Evolutionary conservation across 2,329 filamentous ascomycete species (phyloP).

Genomic region (Calonectria fujianensis): DNA sequence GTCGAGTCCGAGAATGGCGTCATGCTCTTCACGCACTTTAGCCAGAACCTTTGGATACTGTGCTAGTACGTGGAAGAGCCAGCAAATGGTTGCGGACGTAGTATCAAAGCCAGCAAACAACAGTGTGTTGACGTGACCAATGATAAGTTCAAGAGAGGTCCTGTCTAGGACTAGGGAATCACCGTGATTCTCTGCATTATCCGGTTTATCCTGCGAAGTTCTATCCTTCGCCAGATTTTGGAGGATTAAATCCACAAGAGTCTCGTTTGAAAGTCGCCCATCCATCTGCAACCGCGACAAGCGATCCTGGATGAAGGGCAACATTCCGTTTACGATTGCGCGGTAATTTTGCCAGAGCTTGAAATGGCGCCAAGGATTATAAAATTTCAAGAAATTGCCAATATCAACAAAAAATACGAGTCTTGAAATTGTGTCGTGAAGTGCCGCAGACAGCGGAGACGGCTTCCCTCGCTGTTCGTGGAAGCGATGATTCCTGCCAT

Average conservation of each 20-base stretch:
- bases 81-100: conserved; percentile 60
- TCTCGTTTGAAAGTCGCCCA: conserved; percentile 37
- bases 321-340: conserved; percentile 33
- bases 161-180: conserved; percentile 45
- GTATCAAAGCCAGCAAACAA: conserved; percentile 63
- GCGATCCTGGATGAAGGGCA: conserved; percentile 37
- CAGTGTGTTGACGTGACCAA: conserved; percentile 61
- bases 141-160: conserved; percentile 49
- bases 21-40: conserved; percentile 61
- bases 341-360: conserved; percentile 47
- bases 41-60: conserved; percentile 56
- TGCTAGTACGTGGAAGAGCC: conserved; percentile 57
- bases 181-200: background rate
- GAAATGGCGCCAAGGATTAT: conserved; percentile 45
- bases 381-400: conserved; percentile 38
- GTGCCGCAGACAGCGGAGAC: conserved; percentile 35
- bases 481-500: conserved; percentile 40
- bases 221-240: conserved; percentile 41
- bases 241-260: conserved; percentile 44
- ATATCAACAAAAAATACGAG: conserved; percentile 41
- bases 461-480: conserved; percentile 41
- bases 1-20: conserved; percentile 58
- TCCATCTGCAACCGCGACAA: conserved; percentile 28
- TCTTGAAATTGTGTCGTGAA: conserved; percentile 41
- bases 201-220: background rate